Conservation (phyloP, 179 eudicot species). For the Beta macrorhiza region DNA sequence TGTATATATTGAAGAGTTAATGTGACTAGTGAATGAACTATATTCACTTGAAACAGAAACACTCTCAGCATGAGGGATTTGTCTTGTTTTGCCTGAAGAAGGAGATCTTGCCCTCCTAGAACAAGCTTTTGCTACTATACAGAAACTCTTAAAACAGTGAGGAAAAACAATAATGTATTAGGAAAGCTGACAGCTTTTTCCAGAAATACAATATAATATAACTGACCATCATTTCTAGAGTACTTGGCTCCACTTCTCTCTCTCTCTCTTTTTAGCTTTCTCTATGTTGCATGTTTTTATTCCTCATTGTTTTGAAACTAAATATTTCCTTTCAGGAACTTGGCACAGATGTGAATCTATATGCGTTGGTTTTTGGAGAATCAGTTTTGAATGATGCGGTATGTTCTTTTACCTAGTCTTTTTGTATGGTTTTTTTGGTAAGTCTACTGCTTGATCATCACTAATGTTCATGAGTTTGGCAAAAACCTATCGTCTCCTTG, state of each 20-base stretch:
- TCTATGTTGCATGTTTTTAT: not conserved
- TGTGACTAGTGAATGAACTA: too few species aligned
- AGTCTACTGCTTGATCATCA: slow-evolving; percentile 26
- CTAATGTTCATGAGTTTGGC: slow-evolving; percentile 26
- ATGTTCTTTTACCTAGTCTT: slow-evolving; percentile 35
- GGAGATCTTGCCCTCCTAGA: too few species aligned
- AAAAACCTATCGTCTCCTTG: slow-evolving; percentile 24
- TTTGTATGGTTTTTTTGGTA: slow-evolving; percentile 4
- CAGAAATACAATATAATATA: not conserved
- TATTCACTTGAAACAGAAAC: too few species aligned
- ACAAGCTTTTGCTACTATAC: too few species aligned
- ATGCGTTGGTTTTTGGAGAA: slow-evolving; percentile 98
- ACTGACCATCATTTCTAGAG: not conserved
- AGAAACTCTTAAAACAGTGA: not conserved
- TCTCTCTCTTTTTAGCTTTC: not conserved
- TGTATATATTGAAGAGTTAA: too few species aligned
- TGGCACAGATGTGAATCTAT: slow-evolving; percentile 90
- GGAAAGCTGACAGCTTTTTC: not conserved
- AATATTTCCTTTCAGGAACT: slow-evolving; percentile 63
- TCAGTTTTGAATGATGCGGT: slow-evolving; percentile 99
- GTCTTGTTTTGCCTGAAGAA: too few species aligned
- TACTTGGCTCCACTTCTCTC: too few species aligned
- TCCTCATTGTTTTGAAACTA: not conserved
- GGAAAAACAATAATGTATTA: too few species aligned
- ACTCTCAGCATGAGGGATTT: too few species aligned